These are phyloP conservation scores for Fusarium miscanthi DNA, from an alignment of 2,329 filamentous ascomycete species.

Conservation along the genomic window DNA sequence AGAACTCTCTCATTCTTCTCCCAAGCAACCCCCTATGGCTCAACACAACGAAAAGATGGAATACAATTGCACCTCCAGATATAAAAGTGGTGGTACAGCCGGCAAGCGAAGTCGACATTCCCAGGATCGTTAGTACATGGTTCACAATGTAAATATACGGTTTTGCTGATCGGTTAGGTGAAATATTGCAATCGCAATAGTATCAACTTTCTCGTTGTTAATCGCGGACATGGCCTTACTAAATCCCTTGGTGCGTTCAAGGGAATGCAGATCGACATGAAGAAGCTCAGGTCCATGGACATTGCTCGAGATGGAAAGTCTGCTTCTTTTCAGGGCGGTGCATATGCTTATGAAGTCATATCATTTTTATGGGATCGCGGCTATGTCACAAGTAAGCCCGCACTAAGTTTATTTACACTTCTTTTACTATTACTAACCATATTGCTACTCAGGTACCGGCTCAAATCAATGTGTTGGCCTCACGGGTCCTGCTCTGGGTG, in stretches of 20 bases:
- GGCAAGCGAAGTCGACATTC: not conserved
- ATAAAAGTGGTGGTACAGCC: not conserved
- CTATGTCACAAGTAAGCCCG: not conserved
- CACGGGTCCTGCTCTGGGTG: not conserved
- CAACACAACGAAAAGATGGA: not conserved
- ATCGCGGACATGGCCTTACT: not conserved
- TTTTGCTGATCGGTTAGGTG: not conserved
- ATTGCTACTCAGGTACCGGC: not conserved
- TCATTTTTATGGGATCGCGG: not conserved
- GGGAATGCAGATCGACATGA: not conserved
- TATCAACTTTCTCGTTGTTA: not conserved
- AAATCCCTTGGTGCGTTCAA: not conserved
- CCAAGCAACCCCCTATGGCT: not conserved
- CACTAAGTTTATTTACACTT: rapidly evolving
- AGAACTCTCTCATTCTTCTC: not conserved
- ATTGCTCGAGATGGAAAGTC: not conserved
- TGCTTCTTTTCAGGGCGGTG: not conserved
- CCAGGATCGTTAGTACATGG: not conserved
- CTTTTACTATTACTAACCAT: not conserved
- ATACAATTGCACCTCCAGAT: not conserved
- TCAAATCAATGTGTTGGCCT: not conserved
- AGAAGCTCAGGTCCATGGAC: not conserved
- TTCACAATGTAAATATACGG: rapidly evolving
- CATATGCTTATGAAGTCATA: not conserved
- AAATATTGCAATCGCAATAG: not conserved